Percentiles rank a stretch among this genome's conserved stretches.
Evolutionary conservation across 2,329 filamentous ascomycete species (phyloP).

Genomic region (Daldinia sp.): DNA sequence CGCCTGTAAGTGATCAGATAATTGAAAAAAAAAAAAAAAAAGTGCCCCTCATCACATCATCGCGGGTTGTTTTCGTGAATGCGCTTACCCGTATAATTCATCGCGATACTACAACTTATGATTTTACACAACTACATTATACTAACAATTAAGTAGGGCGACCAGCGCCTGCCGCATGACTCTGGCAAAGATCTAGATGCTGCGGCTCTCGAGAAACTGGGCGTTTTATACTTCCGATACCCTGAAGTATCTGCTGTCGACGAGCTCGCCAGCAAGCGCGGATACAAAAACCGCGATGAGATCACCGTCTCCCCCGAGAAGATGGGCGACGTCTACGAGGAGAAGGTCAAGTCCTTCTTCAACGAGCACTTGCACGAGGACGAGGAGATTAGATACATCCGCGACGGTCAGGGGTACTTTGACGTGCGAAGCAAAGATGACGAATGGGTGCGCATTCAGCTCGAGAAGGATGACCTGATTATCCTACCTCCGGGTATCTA

Average conservation of each 20-base stretch:
- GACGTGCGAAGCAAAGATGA: conserved; percentile 86
- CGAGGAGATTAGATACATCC: conserved; percentile 96
- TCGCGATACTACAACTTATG: neutral
- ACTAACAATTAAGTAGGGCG: conserved; percentile 67
- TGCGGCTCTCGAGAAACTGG: conserved; percentile 74
- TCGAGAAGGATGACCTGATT: conserved; percentile 89
- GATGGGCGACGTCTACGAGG: conserved; percentile 88
- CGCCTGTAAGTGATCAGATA: conserved; percentile 53
- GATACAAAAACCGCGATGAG: conserved; percentile 95
- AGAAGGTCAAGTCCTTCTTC: conserved; percentile 94
- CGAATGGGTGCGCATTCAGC: conserved; percentile 84
- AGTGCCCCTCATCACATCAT: conserved; percentile 22
- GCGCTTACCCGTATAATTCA: conserved; percentile 1
- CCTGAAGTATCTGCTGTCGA: conserved; percentile 73
- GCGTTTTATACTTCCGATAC: conserved; percentile 80
- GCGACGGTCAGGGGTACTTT: conserved; percentile 89
- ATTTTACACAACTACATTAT: neutral
- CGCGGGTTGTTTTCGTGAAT: conserved; percentile 19
- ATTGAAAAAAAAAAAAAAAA: conserved; percentile 15
- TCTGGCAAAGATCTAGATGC: conserved; percentile 74
- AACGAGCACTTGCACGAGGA: conserved; percentile 96
- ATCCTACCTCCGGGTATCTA: conserved; percentile 96
- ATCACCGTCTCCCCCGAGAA: conserved; percentile 85
- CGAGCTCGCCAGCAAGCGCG: conserved; percentile 74
- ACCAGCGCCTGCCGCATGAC: conserved; percentile 91